Evolutionary conservation across 2,329 filamentous ascomycete genomes (phyloP).

Genomic region (Thelonectria rubi): DNA sequence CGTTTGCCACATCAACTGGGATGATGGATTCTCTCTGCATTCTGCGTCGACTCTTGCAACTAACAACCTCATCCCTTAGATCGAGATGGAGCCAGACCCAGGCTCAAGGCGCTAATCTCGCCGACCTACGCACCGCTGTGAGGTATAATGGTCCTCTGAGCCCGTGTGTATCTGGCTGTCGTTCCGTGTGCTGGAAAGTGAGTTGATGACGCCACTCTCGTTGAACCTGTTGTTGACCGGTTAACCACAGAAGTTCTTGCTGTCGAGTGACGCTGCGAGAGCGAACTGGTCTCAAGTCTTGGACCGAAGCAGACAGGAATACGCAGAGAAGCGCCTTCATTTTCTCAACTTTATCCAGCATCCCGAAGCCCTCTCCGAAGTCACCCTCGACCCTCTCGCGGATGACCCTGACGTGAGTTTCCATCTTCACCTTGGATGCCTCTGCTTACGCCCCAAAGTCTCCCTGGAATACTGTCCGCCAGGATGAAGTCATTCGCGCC

Average conservation of each 20-base stretch:
- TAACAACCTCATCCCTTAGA: conserved; percentile 54
- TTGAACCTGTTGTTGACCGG: conserved; percentile 2
- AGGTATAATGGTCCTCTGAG: conserved; percentile 66
- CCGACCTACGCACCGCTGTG: conserved; percentile 71
- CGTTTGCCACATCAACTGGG: conserved; percentile 30
- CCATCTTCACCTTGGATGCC: not conserved
- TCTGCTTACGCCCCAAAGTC: conserved; percentile 64
- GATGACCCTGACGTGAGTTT: conserved; percentile 72
- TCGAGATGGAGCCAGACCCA: conserved; percentile 74
- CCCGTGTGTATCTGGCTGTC: conserved; percentile 75
- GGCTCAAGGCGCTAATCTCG: conserved; percentile 63
- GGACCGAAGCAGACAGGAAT: conserved; percentile 75
- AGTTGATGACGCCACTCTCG: conserved; percentile 3
- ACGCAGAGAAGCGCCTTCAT: conserved; percentile 75
- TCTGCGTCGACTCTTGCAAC: conserved; percentile 21
- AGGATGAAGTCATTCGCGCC: conserved; percentile 82
- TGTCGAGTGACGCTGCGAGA: conserved; percentile 74
- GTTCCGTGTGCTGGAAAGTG: conserved; percentile 94
- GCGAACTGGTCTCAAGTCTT: conserved; percentile 75
- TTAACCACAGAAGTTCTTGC: conserved; percentile 73
- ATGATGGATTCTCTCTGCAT: conserved; percentile 8
- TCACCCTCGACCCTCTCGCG: conserved; percentile 82
- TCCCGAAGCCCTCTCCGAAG: conserved; percentile 77
- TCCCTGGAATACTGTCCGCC: conserved; percentile 86
- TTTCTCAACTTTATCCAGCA: conserved; percentile 85